A percentile compares a stretch with the other conserved stretches of the same genome.
Evolutionary conservation across 169 alveolate genomes (phyloP).

Genomic region (Plasmodium adleri): DNA sequence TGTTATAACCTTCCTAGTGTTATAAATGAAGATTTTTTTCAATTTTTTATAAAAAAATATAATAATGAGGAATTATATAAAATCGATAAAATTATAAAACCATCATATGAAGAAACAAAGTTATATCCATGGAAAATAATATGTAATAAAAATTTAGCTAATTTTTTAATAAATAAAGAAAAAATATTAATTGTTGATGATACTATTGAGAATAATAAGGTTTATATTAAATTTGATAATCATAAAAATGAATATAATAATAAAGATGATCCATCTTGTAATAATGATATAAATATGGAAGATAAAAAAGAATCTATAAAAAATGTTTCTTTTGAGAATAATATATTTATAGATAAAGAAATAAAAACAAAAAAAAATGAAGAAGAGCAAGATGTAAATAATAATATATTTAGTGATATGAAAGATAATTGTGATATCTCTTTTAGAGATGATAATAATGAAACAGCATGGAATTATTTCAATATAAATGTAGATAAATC

Average conservation of each 20-base stretch:
- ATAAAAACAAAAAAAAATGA: neutral
- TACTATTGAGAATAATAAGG: conserved; percentile 5
- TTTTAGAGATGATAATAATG: neutral
- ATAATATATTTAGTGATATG: neutral
- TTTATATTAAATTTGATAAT: conserved; percentile 21
- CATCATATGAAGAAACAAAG: conserved; percentile 44
- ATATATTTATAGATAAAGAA: too few species aligned
- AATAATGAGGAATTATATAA: conserved; percentile 15
- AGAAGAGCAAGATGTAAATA: neutral
- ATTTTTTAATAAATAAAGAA: conserved; percentile 25
- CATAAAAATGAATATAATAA: neutral
- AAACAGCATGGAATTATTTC: neutral
- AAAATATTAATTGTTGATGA: conserved; percentile 28
- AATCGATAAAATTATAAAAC: conserved; percentile 29
- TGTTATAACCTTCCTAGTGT: conserved; percentile 35
- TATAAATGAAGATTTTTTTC: conserved; percentile 39
- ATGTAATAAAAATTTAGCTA: conserved; percentile 57
- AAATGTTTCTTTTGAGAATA: too few species aligned
- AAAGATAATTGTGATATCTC: neutral
- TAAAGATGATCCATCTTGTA: neutral
- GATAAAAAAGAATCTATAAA: too few species aligned
- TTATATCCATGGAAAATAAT: conserved; percentile 69
- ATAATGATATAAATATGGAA: too few species aligned
- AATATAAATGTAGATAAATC: too few species aligned
- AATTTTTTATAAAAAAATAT: conserved; percentile 10